A percentile compares a stretch with the other conserved stretches of the same genome.
Evolutionary conservation across 2,329 filamentous ascomycete species (phyloP).

Genomic region (Aspergillus tanneri): DNA sequence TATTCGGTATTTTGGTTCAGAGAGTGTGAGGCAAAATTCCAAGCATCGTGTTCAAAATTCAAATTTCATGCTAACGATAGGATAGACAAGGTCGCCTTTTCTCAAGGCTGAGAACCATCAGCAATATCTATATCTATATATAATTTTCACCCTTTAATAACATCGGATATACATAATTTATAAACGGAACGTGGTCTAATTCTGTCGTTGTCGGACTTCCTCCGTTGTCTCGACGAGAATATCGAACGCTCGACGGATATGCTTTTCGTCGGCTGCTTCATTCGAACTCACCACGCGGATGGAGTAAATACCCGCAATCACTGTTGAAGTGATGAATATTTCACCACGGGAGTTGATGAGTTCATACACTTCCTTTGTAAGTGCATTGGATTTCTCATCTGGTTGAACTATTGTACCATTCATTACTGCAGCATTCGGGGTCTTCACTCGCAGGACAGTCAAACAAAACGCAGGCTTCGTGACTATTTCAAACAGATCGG

Average conservation of each 20-base stretch:
- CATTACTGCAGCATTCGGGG: conserved; percentile 25
- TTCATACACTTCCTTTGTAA: conserved; percentile 76
- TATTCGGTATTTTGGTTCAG: too few relatives aligned
- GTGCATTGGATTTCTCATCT: conserved; percentile 60
- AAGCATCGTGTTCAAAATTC: too few relatives aligned
- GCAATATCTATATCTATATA: not conserved
- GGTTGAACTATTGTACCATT: conserved; percentile 24
- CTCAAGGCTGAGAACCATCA: too few relatives aligned
- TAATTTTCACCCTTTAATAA: not conserved
- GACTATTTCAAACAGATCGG: conserved; percentile 73
- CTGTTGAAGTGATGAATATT: conserved; percentile 78
- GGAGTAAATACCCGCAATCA: conserved; percentile 70
- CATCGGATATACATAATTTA: not conserved
- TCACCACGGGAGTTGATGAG: conserved; percentile 69
- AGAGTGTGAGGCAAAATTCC: too few relatives aligned
- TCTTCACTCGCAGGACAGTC: conserved; percentile 69
- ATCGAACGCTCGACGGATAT: conserved; percentile 71
- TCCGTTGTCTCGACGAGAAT: conserved; percentile 56
- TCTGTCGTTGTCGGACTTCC: conserved; percentile 8
- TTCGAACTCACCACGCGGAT: conserved; percentile 80
- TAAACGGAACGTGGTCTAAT: not conserved
- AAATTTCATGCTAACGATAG: too few relatives aligned
- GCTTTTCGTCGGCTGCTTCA: conserved; percentile 66
- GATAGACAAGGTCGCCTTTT: too few relatives aligned
- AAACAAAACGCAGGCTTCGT: conserved; percentile 74